These are phyloP conservation scores for Dactylellina drechsleri DNA, from an alignment of 2,329 filamentous ascomycete genomes.

Conservation along the genomic window DNA sequence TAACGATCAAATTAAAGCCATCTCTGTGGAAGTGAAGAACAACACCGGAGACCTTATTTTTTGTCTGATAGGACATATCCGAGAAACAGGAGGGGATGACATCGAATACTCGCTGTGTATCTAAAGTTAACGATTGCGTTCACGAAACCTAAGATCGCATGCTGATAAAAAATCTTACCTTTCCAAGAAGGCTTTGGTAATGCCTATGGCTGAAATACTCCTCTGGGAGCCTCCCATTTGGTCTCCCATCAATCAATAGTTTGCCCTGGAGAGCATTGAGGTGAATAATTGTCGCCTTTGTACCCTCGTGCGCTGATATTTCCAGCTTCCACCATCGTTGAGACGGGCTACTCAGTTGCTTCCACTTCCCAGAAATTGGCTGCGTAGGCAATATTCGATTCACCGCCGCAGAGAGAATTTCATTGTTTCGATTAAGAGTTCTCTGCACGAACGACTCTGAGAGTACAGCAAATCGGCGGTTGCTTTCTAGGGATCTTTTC, in stretches of 20 bases:
- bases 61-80: not conserved
- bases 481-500: slow-evolving; percentile 1
- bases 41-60: not conserved
- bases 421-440: not conserved
- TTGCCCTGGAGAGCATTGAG: slow-evolving; percentile 67
- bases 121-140: not conserved
- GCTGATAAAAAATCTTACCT: slow-evolving; percentile 59
- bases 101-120: slow-evolving; percentile 19
- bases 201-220: slow-evolving; percentile 63
- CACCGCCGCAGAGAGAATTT: not conserved
- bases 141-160: too few species aligned
- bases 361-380: not conserved
- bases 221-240: slow-evolving; percentile 64
- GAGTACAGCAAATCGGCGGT: slow-evolving; percentile 7
- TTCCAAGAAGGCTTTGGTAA: slow-evolving; percentile 65
- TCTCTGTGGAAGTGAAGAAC: slow-evolving; percentile 4
- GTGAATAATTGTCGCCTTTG: slow-evolving; percentile 60
- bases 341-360: slow-evolving; percentile 6
- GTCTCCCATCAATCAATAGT: slow-evolving; percentile 67
- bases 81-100: not conserved
- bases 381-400: not conserved
- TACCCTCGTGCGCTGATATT: slow-evolving; percentile 57
- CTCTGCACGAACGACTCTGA: slow-evolving; percentile 2
- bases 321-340: slow-evolving; percentile 58
- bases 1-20: slow-evolving; percentile 5